Evolutionary conservation across 352 stramenopile species (phyloP), one percentile per base, ranked within the genome.

Genomic region (Globisporangium camurandrum): DNA sequence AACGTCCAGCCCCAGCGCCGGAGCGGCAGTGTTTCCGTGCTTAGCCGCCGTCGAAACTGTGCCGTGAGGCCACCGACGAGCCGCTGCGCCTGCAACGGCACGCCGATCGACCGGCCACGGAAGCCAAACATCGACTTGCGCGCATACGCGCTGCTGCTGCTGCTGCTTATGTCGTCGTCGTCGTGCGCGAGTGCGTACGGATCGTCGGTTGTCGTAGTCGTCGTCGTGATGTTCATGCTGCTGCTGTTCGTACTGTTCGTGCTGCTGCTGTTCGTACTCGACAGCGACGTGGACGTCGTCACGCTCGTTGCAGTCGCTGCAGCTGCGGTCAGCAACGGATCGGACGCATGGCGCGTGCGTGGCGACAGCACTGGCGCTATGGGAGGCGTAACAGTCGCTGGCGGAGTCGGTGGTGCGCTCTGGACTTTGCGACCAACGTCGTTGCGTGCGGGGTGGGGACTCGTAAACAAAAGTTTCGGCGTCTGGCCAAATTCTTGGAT

Each of bases 401-500:
- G 4, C 0, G 63, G 51, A 6, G 59, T 57, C 4, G 69, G 53
- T 7, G 60, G 56, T 5, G 69, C 79, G 19, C 86, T 69, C 10
- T 83, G 57, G 0, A 87, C 62, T 14, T 67, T 49, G 44, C 82
- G 79, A 0, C 72, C 74, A 4, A 87, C 11, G 30, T 7, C 75
- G 20, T 66, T 79, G 5, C 83, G 75, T 0, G 75, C 68, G 38
- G 84, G 84, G 55, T 95, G 84, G 2, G 75, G 59, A 17, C 69
- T 79, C 24, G 62, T 53, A 55, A 95, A 95, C 2, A 95, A 52
- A 16, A 84, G 57, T 27, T 71, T 92, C 0, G 88, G 88, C 0
- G 86, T 97, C 60, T 97, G 88, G 1, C 88, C 88, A 61, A 97
- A 97, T 55, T 97, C 84, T 54, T 95, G 84, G 43, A 98, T 97